phyloP scores from a whole-genome alignment of 805 yeast genomes.

The Saturnispora zaruensis region DNA sequence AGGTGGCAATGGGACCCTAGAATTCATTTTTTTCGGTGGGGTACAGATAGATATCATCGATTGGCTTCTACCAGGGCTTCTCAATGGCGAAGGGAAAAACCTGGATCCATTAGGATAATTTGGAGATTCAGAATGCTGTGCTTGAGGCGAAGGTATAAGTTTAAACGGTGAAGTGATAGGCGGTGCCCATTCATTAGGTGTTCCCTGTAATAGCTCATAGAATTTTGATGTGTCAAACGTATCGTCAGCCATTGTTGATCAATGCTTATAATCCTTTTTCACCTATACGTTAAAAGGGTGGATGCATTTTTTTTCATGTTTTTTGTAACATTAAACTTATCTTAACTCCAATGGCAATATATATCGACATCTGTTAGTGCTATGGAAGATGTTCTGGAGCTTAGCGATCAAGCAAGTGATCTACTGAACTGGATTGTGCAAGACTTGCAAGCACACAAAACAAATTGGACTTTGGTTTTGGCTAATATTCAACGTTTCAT shows the following conservation, averaged over 20 bases:
- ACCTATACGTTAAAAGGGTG: not conserved
- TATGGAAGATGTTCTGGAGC: not conserved
- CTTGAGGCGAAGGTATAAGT: not conserved
- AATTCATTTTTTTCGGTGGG: not conserved
- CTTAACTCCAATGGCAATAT: not conserved
- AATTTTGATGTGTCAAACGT: constrained; percentile 13
- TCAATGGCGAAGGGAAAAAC: constrained; percentile 1
- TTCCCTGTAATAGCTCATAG: constrained; percentile 8
- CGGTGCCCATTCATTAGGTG: not conserved
- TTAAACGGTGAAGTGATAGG: not conserved
- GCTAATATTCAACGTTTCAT: not conserved
- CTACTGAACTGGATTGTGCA: not conserved
- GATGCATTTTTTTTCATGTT: not conserved
- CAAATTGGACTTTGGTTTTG: not conserved
- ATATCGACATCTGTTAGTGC: not conserved
- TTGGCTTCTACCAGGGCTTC: not conserved
- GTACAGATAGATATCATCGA: not conserved
- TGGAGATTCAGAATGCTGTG: not conserved
- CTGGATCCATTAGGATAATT: not conserved
- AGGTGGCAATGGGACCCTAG: not conserved
- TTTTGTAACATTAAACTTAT: not conserved
- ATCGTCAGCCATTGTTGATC: constrained; percentile 5
- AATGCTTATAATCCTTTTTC: not conserved
- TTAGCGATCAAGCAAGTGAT: not conserved
- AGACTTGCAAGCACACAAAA: not conserved